A percentile compares a stretch with the other conserved stretches of the same genome.
These are phyloP conservation scores for Fragaria vesca DNA, from an alignment of 306 rosid genomes.

Conservation along the genomic window DNA sequence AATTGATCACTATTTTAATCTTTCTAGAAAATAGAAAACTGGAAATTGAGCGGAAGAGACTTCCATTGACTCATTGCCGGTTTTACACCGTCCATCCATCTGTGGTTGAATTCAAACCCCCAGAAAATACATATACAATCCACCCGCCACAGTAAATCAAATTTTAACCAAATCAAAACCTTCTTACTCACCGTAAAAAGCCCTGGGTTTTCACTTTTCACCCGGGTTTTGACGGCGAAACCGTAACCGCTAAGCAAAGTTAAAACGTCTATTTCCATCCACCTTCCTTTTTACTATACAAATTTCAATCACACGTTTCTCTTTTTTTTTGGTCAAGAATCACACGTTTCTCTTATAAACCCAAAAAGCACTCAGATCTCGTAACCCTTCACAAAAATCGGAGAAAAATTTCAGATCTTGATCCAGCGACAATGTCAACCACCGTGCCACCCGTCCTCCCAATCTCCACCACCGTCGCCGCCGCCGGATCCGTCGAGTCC, in stretches of 20 bases:
- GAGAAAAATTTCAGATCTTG: not conserved
- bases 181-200: not conserved
- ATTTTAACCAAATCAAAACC: not conserved
- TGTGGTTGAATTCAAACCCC: not conserved
- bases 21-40: not conserved
- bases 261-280: conserved; percentile 3
- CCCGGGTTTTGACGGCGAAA: not conserved
- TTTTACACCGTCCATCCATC: not conserved
- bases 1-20: not conserved
- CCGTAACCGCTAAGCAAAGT: conserved; percentile 9
- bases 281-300: not conserved
- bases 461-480: conserved; percentile 4
- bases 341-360: not conserved
- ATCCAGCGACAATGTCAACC: conserved; percentile 48
- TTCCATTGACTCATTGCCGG: not conserved
- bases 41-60: not conserved
- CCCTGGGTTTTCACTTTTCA: not conserved
- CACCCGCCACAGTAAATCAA: not conserved
- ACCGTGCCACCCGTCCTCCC: conserved; percentile 58
- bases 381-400: not conserved
- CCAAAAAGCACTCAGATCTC: not conserved
- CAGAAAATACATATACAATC: not conserved
- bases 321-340: not conserved
- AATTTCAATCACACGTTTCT: not conserved
- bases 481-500: conserved; percentile 7